Conservation (phyloP, 2,329 filamentous ascomycete species). For the Stemphylium beticola region DNA sequence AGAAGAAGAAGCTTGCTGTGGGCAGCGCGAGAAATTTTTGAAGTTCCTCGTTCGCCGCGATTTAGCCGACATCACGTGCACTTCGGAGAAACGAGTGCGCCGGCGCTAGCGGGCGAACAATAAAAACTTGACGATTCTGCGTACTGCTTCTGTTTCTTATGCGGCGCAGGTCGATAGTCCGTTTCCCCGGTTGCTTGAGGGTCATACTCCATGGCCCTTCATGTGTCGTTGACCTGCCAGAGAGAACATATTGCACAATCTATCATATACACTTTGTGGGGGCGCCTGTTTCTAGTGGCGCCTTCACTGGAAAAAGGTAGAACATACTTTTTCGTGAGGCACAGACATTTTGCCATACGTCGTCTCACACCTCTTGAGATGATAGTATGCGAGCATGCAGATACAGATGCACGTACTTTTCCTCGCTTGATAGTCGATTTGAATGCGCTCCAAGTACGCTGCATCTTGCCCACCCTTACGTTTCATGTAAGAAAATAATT, state of each 20-base stretch:
- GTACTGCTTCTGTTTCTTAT: conserved; percentile 68
- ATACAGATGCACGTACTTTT: too few relatives aligned
- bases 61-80: conserved; percentile 11
- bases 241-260: conserved; percentile 72
- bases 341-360: background rate
- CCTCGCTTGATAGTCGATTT: too few relatives aligned
- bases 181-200: conserved; percentile 81
- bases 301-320: conserved; percentile 57
- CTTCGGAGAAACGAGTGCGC: conserved; percentile 2
- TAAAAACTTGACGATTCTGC: conserved; percentile 29
- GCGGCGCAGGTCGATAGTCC: conserved; percentile 73
- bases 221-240: conserved; percentile 85
- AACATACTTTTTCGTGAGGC: conserved; percentile 52
- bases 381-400: too few relatives aligned
- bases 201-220: conserved; percentile 55
- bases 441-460: too few relatives aligned
- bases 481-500: too few relatives aligned
- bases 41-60: background rate
- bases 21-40: conserved; percentile 1
- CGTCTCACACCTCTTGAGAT: background rate
- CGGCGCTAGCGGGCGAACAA: conserved; percentile 11
- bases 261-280: conserved; percentile 51
- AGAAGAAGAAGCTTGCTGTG: background rate
- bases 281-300: conserved; percentile 43
- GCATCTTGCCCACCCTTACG: too few relatives aligned